Evolutionary conservation across 495 filamentous ascomycete species (phyloP).

Genomic region (Trichodelitschia bisporula): DNA sequence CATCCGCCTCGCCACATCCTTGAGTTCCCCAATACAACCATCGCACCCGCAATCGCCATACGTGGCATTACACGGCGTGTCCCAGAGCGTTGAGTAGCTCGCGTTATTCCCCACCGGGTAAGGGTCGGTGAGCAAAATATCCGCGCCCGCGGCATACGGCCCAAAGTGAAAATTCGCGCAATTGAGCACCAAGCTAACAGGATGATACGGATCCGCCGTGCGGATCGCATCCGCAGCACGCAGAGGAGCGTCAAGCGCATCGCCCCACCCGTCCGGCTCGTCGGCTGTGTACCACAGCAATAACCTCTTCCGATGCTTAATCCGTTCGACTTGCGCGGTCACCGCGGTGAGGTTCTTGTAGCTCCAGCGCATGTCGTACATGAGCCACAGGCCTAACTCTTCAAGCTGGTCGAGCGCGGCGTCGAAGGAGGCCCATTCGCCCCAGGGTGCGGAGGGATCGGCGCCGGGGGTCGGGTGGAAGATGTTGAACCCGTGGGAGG

Average conservation of each 20-base stretch:
- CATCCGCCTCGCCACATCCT: conserved; percentile 29
- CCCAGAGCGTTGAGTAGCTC: conserved; percentile 17
- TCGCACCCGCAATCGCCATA: conserved; percentile 55
- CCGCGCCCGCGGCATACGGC: conserved; percentile 32
- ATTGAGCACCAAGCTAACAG: conserved; percentile 38
- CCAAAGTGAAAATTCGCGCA: conserved; percentile 46
- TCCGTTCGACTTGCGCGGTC: conserved; percentile 22
- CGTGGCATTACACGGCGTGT: conserved; percentile 34
- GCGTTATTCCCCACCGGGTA: conserved; percentile 40
- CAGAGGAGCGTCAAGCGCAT: conserved; percentile 25
- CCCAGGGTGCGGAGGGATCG: conserved; percentile 5
- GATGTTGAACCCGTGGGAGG: conserved; percentile 26
- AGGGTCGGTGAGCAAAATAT: conserved; percentile 40
- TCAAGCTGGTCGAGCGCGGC: conserved; percentile 29
- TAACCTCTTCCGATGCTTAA: conserved; percentile 27
- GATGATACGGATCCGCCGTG: conserved; percentile 40
- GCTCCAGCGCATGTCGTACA: conserved; percentile 38
- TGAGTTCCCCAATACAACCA: conserved; percentile 29
- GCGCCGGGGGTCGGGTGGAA: conserved; percentile 24
- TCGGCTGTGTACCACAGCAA: conserved; percentile 44
- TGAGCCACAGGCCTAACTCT: conserved; percentile 28
- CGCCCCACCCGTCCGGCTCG: conserved; percentile 41
- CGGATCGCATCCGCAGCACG: conserved; percentile 23
- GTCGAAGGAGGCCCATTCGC: conserved; percentile 8
- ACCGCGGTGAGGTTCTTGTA: conserved; percentile 33